Base-by-base conservation (phyloP, 176 grass and related monocot genomes). In the Hsuehochloa calcarea region DNA sequence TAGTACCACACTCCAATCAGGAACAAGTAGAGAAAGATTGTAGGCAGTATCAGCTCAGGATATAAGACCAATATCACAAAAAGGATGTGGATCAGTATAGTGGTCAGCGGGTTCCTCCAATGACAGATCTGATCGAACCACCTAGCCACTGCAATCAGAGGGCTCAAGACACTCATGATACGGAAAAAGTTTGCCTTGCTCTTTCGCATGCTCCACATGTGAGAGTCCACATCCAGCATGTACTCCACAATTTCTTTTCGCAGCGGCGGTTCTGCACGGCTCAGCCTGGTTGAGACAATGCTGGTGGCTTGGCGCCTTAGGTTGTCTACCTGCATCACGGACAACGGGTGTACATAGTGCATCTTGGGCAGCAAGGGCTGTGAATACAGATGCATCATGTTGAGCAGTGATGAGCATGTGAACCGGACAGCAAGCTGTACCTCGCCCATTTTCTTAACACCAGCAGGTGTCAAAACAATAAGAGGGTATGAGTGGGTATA, bases 151-250 rank as follows among this genome's bases (percentile, higher is more conserved):
- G 85, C 46, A 75, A 93, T 74, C 77, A 93, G 13, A 60, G 87
- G 84, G 66, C 85, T 65, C 51, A 93, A 67, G 43, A 93, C 91
- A 75, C 77, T 59, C 91, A 88, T 90, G 20, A 93, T 93, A n/a
- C 91, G 88, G 58, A 85, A 88, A 40, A 93, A 93, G 51, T 93
- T 93, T 0, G 91, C 91, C 69, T 93, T 93, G 91, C 91, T 93
- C 85, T 87, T 93, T 74, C 91, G 52, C 91, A 93, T 93, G 77
- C 91, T 93, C 91, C 91, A 93, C 91, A 90, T 93, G 77, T 93
- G 91, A 6, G 85, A 93, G 80, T 87, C 91, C 72, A 93, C 88
- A n/a, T 93, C 91, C 61, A 93, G 80, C 91, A 93, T 93, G 74
- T 93, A 93, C 43, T 93, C 91, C 67, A 93, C 91, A 39, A 93